Conservation (phyloP, 495 filamentous ascomycete genomes). For the Aspergillus homomorphus region DNA sequence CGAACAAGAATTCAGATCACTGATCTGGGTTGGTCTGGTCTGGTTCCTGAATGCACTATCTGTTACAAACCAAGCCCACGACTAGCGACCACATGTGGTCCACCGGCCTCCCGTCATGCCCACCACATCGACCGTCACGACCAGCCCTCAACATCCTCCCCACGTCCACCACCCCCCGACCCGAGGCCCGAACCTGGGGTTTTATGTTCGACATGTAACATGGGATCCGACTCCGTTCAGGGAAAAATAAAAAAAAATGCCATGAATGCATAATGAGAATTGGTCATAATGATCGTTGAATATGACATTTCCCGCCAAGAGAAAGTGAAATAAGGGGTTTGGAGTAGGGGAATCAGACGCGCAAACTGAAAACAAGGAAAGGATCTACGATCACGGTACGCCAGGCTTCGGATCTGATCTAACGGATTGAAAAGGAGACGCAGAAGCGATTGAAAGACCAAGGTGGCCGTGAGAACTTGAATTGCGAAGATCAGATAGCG, state of each 20-base stretch:
- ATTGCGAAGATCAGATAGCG: conserved; percentile 61
- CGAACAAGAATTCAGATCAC: conserved; percentile 4
- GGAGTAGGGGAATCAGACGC: conserved; percentile 18
- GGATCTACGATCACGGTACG: conserved; percentile 49
- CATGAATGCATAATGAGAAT: conserved; percentile 43
- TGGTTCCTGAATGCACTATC: conserved; percentile 6
- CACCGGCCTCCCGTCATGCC: neutral
- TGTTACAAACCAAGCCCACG: conserved; percentile 11
- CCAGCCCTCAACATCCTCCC: conserved; percentile 15
- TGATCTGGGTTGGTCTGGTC: conserved; percentile 11
- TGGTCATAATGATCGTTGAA: conserved; percentile 48
- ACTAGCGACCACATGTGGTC: conserved; percentile 8
- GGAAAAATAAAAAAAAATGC: conserved; percentile 34
- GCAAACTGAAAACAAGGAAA: conserved; percentile 30
- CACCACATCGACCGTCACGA: conserved; percentile 11
- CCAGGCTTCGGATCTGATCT: conserved; percentile 47
- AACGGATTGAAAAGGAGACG: conserved; percentile 35
- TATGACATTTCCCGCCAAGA: conserved; percentile 38
- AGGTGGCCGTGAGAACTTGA: conserved; percentile 26
- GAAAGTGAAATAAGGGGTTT: conserved; percentile 21
- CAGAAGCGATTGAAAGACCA: conserved; percentile 32
- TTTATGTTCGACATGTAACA: conserved; percentile 24
- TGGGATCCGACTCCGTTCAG: conserved; percentile 26
- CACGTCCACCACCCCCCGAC: conserved; percentile 12
- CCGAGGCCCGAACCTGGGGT: conserved; percentile 21